Percentiles rank a stretch among this genome's conserved stretches.
Conservation (phyloP, 768 basidiomycete genomes). For the Hydnum rufescens region DNA sequence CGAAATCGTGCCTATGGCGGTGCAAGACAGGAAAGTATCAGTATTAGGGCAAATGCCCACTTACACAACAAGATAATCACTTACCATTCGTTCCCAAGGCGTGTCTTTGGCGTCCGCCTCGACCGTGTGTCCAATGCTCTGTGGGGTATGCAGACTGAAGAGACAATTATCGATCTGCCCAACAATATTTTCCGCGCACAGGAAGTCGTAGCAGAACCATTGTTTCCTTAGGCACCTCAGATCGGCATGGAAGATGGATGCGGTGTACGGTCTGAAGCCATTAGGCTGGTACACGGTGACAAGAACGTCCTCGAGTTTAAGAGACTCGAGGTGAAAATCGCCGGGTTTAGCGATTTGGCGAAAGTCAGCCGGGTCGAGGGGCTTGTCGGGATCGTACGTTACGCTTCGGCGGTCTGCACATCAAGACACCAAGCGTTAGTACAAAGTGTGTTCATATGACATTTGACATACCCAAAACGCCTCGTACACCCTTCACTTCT, state of each 20-base stretch:
- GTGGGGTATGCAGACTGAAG: constrained; percentile 89
- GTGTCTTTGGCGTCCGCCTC: constrained; percentile 70
- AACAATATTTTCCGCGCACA: constrained; percentile 85
- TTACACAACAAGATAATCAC: constrained; percentile 11
- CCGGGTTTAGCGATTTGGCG: constrained; percentile 54
- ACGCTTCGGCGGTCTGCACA: constrained; percentile 66
- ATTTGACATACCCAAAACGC: constrained; percentile 55
- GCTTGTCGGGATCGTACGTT: constrained; percentile 65
- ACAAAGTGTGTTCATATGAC: not conserved
- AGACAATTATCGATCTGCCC: constrained; percentile 97
- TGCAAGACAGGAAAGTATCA: constrained; percentile 7
- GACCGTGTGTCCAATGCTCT: constrained; percentile 81
- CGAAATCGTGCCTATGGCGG: constrained; percentile 64
- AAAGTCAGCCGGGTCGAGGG: constrained; percentile 61
- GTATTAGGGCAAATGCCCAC: constrained; percentile 5
- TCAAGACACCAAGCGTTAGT: not conserved
- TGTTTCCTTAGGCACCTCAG: constrained; percentile 68
- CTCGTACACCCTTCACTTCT: constrained; percentile 83
- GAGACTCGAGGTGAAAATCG: constrained; percentile 79
- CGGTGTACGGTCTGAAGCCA: constrained; percentile 77
- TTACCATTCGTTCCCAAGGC: constrained; percentile 76
- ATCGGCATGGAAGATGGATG: constrained; percentile 86
- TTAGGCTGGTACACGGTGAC: constrained; percentile 89
- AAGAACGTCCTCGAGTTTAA: constrained; percentile 82
- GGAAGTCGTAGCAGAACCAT: constrained; percentile 90